These are phyloP conservation scores for Candida sp. DNA, from an alignment of 1,139 yeast genomes.

Conservation along the genomic window DNA sequence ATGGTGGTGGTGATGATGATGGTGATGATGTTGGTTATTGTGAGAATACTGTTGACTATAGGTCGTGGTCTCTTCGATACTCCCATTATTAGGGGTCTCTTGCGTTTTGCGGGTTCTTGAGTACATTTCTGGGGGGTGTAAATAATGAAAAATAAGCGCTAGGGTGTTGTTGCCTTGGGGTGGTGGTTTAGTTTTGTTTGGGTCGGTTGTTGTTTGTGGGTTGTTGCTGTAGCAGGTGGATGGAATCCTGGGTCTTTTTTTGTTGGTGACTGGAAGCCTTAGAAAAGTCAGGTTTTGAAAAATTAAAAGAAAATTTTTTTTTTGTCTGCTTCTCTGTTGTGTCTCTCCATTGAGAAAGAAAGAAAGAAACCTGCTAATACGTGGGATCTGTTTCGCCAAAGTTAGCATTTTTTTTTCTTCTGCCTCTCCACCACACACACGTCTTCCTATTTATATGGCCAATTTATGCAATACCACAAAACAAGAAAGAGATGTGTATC, in stretches of 20 bases:
- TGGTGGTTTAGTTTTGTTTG: not conserved
- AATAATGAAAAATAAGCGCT: not conserved
- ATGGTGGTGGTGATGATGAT: conserved; percentile 4
- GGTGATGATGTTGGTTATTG: conserved; percentile 3
- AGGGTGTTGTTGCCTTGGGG: not conserved
- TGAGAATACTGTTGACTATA: conserved; percentile 7
- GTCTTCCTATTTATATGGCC: not conserved
- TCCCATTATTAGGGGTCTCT: conserved; percentile 14
- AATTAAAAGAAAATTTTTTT: not conserved
- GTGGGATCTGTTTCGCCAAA: not conserved
- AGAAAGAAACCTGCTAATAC: not conserved
- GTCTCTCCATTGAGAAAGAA: not conserved
- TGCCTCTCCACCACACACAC: not conserved
- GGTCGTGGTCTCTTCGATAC: conserved; percentile 9
- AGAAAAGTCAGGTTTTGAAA: not conserved
- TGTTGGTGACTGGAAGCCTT: not conserved
- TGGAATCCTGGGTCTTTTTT: not conserved
- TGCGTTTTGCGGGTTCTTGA: conserved; percentile 18
- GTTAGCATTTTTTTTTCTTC: not conserved
- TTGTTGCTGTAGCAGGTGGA: not conserved
- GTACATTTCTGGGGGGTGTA: conserved; percentile 11
- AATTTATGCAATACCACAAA: not conserved
- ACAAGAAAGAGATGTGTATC: not conserved
- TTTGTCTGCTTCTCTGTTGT: not conserved
- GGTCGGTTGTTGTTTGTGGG: not conserved